These are phyloP conservation scores for Lactarius evosmus DNA, from an alignment of 768 basidiomycete genomes.

Conservation along the genomic window DNA sequence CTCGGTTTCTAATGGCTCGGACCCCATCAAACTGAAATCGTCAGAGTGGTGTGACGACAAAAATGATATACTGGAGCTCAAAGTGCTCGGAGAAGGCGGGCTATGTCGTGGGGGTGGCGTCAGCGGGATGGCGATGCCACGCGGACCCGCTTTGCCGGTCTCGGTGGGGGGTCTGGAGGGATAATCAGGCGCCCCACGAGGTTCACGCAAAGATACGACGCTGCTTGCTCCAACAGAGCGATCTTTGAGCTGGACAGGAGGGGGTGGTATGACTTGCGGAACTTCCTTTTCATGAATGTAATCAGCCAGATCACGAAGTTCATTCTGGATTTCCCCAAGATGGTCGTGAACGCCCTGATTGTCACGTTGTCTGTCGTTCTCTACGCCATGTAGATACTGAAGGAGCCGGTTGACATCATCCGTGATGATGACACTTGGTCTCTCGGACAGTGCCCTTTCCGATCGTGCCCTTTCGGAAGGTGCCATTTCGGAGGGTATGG, in stretches of 20 bases:
- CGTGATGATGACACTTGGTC: conserved; percentile 45
- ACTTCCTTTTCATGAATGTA: conserved; percentile 29
- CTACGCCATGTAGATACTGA: conserved; percentile 59
- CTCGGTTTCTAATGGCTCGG: conserved; percentile 31
- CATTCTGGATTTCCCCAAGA: conserved; percentile 65
- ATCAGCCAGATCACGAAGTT: conserved; percentile 55
- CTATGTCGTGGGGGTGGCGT: conserved; percentile 43
- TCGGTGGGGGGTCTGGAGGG: conserved; percentile 12
- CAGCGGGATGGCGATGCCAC: conserved; percentile 36
- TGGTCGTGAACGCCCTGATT: conserved; percentile 61
- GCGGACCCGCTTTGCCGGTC: conserved; percentile 11
- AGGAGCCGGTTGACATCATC: conserved; percentile 52
- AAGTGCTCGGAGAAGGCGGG: conserved; percentile 41
- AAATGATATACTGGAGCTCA: conserved; percentile 41
- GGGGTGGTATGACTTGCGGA: conserved; percentile 5
- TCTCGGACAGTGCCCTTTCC: conserved; percentile 9
- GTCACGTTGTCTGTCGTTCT: conserved; percentile 60
- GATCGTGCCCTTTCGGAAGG: not conserved
- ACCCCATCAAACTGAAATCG: conserved; percentile 49
- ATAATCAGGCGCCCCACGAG: conserved; percentile 27
- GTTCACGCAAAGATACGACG: conserved; percentile 33
- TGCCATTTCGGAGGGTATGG: conserved; percentile 38
- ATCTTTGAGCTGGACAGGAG: conserved; percentile 13
- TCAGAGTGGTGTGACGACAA: conserved; percentile 72
- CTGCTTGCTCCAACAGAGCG: conserved; percentile 35